Base-by-base conservation (phyloP, 352 stramenopile species). In the Pythium pyrilobum region DNA sequence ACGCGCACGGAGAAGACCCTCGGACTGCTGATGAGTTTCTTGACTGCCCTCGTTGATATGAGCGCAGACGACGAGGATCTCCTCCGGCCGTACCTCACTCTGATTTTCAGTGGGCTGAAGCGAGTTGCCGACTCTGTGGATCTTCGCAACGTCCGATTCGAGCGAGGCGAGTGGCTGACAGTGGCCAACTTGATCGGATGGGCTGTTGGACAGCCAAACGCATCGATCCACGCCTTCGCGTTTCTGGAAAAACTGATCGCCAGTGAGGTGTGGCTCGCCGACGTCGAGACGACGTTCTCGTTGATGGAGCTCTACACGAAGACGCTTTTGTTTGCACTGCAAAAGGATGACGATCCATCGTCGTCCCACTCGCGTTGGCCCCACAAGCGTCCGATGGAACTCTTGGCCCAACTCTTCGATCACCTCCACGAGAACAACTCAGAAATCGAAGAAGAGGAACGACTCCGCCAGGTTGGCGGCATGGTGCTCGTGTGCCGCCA, bases 301-400 rank as follows among this genome's bases (percentile, higher is more conserved):
- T 55, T 86, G 20, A 82, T 68, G 51, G 74, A 85, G 46, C 76
- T 71, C 40, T 89, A 81, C 48, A 82, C 72, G 20, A 81, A 79
- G 56, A 72, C 73, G 53, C 67, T 87, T 16, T 65, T 85, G 59
- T 87, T 87, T 20, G 77, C 77, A 0, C 70, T 87, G 33, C 68
- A 77, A 34, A 44, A 58, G 23, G 50, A 54, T 9, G 13, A 7
- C 49, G 61, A 31, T 52, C 60, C 23, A 20, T 25, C 44, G 29
- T 13, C 18, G 27, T 36, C 46, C 12, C 51, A 66, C 21, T 57
- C 72, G 36, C 62, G 52, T 5, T 85, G 74, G 73, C 33, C 59
- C 8, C 37, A 48, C 0, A 69, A 64, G 3, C 64, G 72, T 0
- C 66, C 77, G 0, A 55, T 84, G 16, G 69, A 85, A 42, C 59